Evolutionary conservation across 257 asterid genomes (phyloP).

Genomic region (Primulina tabacum): DNA sequence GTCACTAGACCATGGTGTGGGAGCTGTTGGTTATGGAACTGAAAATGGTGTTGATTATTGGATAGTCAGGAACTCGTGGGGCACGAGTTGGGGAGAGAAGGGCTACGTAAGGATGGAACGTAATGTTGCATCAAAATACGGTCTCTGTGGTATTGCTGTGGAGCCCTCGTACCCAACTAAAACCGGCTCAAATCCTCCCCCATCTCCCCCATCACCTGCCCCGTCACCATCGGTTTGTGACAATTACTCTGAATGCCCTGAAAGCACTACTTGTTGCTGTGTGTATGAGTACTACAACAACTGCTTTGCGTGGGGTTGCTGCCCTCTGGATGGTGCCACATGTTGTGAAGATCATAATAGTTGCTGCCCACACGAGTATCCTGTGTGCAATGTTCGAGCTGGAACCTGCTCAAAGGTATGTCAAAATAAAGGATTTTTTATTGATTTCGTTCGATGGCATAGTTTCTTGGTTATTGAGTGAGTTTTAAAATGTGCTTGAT

Average conservation of each 20-base stretch:
- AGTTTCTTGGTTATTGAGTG: not conserved
- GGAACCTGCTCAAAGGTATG: constrained; percentile 59
- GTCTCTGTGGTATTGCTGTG: constrained; percentile 67
- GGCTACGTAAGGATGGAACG: constrained; percentile 78
- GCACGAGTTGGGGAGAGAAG: constrained; percentile 63
- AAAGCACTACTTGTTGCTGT: constrained; percentile 73
- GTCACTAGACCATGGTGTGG: constrained; percentile 51
- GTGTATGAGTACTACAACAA: constrained; percentile 30
- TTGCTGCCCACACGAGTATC: constrained; percentile 85
- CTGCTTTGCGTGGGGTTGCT: constrained; percentile 84
- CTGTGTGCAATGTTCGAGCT: constrained; percentile 57
- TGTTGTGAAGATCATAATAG: constrained; percentile 78
- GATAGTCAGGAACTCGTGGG: constrained; percentile 87
- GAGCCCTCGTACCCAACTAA: constrained; percentile 77
- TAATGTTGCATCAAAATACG: constrained; percentile 36
- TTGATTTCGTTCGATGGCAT: too few relatives aligned
- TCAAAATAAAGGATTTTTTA: not conserved
- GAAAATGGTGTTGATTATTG: constrained; percentile 58
- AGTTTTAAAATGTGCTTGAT: not conserved
- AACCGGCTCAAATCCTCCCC: constrained; percentile 63
- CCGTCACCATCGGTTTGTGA: constrained; percentile 54
- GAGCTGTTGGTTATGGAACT: constrained; percentile 50
- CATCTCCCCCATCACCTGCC: constrained; percentile 70
- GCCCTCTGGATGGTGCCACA: constrained; percentile 71
- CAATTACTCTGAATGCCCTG: constrained; percentile 43